phyloP scores from a whole-genome alignment of 1,284 basidiomycete genomes.

The Anthracocystis panici-leucophaei region DNA sequence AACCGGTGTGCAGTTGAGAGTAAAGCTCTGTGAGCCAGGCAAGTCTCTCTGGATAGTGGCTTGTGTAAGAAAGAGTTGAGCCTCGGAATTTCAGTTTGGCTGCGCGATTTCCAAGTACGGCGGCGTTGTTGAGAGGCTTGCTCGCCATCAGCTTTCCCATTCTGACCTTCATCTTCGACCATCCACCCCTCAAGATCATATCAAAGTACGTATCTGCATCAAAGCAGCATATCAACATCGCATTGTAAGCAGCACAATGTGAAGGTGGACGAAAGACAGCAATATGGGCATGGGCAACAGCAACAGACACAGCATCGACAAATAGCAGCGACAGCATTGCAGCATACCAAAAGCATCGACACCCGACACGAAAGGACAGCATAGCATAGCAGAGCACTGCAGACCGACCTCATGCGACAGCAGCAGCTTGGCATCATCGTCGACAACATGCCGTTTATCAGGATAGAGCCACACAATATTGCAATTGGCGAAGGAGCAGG shows the following conservation, averaged over 20 bases:
- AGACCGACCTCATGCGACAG: too few species aligned
- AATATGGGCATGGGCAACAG: not conserved
- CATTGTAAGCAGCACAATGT: slow-evolving; percentile 7
- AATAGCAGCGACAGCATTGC: not conserved
- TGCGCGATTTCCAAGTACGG: not conserved
- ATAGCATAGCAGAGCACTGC: too few species aligned
- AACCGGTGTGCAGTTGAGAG: not conserved
- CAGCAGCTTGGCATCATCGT: too few species aligned
- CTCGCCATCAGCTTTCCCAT: slow-evolving; percentile 21
- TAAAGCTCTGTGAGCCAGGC: not conserved
- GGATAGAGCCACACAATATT: too few species aligned
- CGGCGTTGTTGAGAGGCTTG: not conserved
- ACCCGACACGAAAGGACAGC: not conserved
- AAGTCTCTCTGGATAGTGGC: not conserved
- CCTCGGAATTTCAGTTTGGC: slow-evolving; percentile 3
- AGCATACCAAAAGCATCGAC: slow-evolving; percentile 1
- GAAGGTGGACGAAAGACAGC: slow-evolving; percentile 2
- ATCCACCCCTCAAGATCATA: slow-evolving; percentile 55
- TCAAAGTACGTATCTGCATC: slow-evolving; percentile 47
- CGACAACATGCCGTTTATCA: too few species aligned
- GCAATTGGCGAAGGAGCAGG: too few species aligned
- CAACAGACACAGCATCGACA: slow-evolving; percentile 1
- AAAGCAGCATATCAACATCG: not conserved
- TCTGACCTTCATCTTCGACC: slow-evolving; percentile 51
- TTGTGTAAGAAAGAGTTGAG: too few species aligned